A percentile compares a stretch with the other conserved stretches of the same genome.
Conservation (phyloP, 352 stramenopile species). For the Aphanomyces astaci region DNA sequence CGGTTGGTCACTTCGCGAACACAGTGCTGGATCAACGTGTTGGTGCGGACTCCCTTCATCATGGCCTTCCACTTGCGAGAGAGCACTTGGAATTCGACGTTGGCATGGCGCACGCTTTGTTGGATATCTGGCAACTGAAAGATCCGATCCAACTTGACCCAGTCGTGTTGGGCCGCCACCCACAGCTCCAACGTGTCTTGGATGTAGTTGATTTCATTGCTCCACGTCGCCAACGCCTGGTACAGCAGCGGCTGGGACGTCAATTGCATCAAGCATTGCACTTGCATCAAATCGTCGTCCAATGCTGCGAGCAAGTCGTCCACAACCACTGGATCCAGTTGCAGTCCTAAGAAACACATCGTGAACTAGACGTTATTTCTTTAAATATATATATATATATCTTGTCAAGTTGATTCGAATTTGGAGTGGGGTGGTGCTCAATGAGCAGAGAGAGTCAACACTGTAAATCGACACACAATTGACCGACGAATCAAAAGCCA, state of each 20-base stretch:
- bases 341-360: too few relatives aligned
- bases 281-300: slow-evolving; percentile 20
- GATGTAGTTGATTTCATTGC: slow-evolving; percentile 50
- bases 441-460: too few relatives aligned
- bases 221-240: slow-evolving; percentile 29
- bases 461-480: too few relatives aligned
- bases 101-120: slow-evolving; percentile 42
- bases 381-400: too few relatives aligned
- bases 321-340: slow-evolving; percentile 3
- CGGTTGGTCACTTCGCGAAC: slow-evolving; percentile 51
- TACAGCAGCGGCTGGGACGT: slow-evolving; percentile 21
- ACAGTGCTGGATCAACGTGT: slow-evolving; percentile 43
- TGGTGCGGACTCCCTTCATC: slow-evolving; percentile 47
- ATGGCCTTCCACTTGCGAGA: slow-evolving; percentile 63
- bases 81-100: slow-evolving; percentile 50
- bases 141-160: slow-evolving; percentile 37
- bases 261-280: slow-evolving; percentile 10
- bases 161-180: slow-evolving; percentile 43
- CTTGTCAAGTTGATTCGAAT: too few relatives aligned
- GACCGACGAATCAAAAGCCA: too few relatives aligned
- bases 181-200: slow-evolving; percentile 55
- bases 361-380: too few relatives aligned
- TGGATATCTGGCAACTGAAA: slow-evolving; percentile 51
- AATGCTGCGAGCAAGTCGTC: slow-evolving; percentile 10
- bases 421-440: too few relatives aligned